These are phyloP conservation scores for Bimuria novae-zelandiae DNA, from an alignment of 2,329 filamentous ascomycete species.

Conservation along the genomic window DNA sequence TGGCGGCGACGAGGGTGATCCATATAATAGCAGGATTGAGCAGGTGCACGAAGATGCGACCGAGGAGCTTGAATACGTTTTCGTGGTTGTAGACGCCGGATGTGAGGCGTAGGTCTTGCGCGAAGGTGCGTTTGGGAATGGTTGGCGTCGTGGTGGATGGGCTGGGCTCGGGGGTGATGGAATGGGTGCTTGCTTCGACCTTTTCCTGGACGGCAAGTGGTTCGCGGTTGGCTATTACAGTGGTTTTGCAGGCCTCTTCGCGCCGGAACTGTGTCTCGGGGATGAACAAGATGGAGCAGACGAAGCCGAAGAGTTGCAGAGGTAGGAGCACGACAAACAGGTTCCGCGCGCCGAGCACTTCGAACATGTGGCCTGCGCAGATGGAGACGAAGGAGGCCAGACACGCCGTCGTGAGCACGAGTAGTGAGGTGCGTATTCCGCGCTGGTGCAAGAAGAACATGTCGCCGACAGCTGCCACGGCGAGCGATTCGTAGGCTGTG, in stretches of 20 bases:
- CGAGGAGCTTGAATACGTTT: constrained; percentile 21
- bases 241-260: neutral
- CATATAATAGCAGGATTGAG: constrained; percentile 29
- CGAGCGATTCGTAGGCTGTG: constrained; percentile 42
- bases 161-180: constrained; percentile 4
- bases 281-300: constrained; percentile 31
- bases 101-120: constrained; percentile 17
- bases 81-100: constrained; percentile 21
- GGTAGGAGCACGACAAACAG: constrained; percentile 39
- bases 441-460: constrained; percentile 43
- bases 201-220: neutral
- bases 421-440: constrained; percentile 33
- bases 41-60: constrained; percentile 24
- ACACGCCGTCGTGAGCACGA: constrained; percentile 39
- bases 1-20: constrained; percentile 23
- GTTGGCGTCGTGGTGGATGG: neutral
- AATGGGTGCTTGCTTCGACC: constrained; percentile 4
- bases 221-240: neutral
- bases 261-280: constrained; percentile 33
- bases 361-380: constrained; percentile 32
- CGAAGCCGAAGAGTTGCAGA: constrained; percentile 28
- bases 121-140: constrained; percentile 15
- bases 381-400: constrained; percentile 36
- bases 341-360: constrained; percentile 32
- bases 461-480: constrained; percentile 39